Evolutionary conservation across 1,284 basidiomycete species (phyloP).

Genomic region (Heterobasidion occidentale): DNA sequence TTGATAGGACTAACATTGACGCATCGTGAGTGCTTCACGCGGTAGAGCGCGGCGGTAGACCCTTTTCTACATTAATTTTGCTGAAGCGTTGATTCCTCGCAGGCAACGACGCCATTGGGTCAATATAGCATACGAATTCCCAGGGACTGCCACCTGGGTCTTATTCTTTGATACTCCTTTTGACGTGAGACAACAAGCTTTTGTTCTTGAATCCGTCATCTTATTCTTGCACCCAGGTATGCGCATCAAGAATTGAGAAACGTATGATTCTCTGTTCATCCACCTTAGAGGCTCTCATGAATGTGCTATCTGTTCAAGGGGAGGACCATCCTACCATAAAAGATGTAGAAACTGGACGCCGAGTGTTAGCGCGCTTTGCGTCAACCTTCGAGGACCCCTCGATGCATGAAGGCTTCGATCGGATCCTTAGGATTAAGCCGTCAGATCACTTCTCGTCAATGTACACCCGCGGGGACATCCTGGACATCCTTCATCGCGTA

Average conservation of each 20-base stretch:
- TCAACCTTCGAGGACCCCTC: slow-evolving; percentile 47
- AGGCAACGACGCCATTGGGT: slow-evolving; percentile 70
- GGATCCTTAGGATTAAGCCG: slow-evolving; percentile 44
- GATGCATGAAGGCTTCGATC: slow-evolving; percentile 51
- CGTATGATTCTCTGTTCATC: slow-evolving; percentile 22
- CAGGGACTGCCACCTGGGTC: slow-evolving; percentile 53
- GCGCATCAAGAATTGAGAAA: slow-evolving; percentile 39
- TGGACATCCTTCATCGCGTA: slow-evolving; percentile 40
- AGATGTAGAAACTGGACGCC: slow-evolving; percentile 42
- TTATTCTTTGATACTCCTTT: slow-evolving; percentile 68
- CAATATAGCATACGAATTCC: slow-evolving; percentile 54
- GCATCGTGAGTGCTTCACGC: slow-evolving; percentile 35
- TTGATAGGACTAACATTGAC: slow-evolving; percentile 70
- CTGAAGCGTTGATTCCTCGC: neutral
- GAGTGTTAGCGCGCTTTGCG: slow-evolving; percentile 52
- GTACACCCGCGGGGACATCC: slow-evolving; percentile 44
- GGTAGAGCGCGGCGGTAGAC: neutral
- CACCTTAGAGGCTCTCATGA: neutral
- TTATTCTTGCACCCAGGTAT: slow-evolving; percentile 30
- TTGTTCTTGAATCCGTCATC: neutral
- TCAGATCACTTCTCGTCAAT: slow-evolving; percentile 38
- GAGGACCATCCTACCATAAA: slow-evolving; percentile 64
- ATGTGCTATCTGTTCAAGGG: slow-evolving; percentile 30
- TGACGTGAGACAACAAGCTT: slow-evolving; percentile 38
- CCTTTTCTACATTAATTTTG: neutral